Evolutionary conservation across 495 filamentous ascomycete species (phyloP), one percentile per base, ranked within the genome.

Genomic region (Podospora anserina): DNA sequence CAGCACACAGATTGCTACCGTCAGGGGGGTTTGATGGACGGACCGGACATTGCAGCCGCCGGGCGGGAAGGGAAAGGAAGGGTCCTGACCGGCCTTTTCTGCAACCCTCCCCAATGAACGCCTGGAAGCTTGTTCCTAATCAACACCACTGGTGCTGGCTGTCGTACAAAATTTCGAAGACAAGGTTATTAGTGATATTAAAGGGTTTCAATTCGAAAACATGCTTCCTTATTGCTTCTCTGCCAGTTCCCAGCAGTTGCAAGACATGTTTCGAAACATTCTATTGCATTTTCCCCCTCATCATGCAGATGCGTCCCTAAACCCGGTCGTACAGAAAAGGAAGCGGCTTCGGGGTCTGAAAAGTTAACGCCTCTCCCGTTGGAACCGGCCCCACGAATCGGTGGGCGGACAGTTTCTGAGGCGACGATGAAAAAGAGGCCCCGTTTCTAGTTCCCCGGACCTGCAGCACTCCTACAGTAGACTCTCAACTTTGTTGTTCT

Each of bases 311-410:
- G 30, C 18, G 26, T 7, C 2, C 59, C 23, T 32, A 32, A 61
- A 61, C 59, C 59, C 19, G 59, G 26, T 61, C 23, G 59, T 18
- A 61, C 59, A 61, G 30, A 23, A 13, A 26, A 6, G n/a, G 19
- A 18, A 49, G 39, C 39, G 56, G 59, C 16, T 61, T 61, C 26
- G 59, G 59, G 27, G 26, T 13, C 6, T 49, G 7, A 49, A 49
- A 49, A 11, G 55, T 2, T 1, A 63, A 63, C 61, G 61, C 61
- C 61, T 63, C 61, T 63, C 61, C 61, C 61, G 61, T 63, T 53
- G 61, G 61, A 49, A 49, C 28, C 61, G 18, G 39, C 39, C 55
- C 1, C 23, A 26, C 7, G 18, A 58, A 26, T 58, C 55, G 55
- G 23, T 6, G 55, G n/a, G n/a, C 23, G 55, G 23, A 58, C 55